phyloP scores from a whole-genome alignment of 2,329 filamentous ascomycete genomes.

The Penicillium sp. region DNA sequence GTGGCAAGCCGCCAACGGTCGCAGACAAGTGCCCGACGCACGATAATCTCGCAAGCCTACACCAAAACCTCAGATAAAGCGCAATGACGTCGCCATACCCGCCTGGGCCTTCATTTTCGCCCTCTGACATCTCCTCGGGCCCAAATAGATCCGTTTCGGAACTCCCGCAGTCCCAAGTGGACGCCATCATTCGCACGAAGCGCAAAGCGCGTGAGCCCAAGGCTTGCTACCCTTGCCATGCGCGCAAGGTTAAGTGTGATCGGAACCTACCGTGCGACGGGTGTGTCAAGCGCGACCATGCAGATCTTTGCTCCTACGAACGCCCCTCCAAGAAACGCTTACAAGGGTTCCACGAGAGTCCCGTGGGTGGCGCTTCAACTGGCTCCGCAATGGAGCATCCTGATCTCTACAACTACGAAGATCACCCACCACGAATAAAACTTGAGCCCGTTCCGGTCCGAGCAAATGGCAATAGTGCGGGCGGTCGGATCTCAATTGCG shows the following conservation, averaged over 20 bases:
- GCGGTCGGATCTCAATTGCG: slow-evolving; percentile 38
- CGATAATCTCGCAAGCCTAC: slow-evolving; percentile 4
- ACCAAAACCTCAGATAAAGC: not conserved
- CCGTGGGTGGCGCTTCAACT: slow-evolving; percentile 12
- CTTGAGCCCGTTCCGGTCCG: slow-evolving; percentile 20
- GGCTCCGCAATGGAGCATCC: slow-evolving; percentile 10
- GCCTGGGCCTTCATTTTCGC: slow-evolving; percentile 30
- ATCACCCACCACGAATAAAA: slow-evolving; percentile 24
- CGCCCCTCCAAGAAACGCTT: slow-evolving; percentile 47
- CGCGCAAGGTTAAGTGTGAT: slow-evolving; percentile 51
- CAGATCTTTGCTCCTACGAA: slow-evolving; percentile 50
- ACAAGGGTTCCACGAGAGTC: slow-evolving; percentile 25
- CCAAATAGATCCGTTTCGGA: slow-evolving; percentile 36
- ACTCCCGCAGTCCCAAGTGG: slow-evolving; percentile 46
- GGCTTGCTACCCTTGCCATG: slow-evolving; percentile 47
- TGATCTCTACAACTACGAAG: slow-evolving; percentile 15
- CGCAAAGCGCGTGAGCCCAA: slow-evolving; percentile 49
- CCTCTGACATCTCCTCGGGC: slow-evolving; percentile 26
- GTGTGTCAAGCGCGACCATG: slow-evolving; percentile 50
- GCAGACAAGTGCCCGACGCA: slow-evolving; percentile 4
- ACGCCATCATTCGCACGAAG: slow-evolving; percentile 49
- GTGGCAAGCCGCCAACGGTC: not conserved
- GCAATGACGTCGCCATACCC: slow-evolving; percentile 33
- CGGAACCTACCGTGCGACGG: slow-evolving; percentile 50
- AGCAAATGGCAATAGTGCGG: slow-evolving; percentile 12